phyloP scores from a whole-genome alignment of 352 stramenopile genomes.

The Peronospora tabacina region DNA sequence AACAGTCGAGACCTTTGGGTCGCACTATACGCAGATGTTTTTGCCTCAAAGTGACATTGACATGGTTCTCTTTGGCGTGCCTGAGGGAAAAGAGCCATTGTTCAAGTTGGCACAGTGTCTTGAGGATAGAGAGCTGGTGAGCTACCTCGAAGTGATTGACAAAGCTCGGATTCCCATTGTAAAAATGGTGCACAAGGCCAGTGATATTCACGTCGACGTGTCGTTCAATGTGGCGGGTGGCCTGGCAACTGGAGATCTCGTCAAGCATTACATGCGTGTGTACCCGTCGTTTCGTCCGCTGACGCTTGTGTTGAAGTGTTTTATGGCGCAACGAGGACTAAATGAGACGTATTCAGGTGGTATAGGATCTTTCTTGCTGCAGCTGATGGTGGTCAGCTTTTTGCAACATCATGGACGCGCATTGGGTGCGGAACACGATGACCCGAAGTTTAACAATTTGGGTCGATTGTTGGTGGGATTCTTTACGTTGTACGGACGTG shows the following conservation, averaged over 20 bases:
- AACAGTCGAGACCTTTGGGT: conserved; percentile 88
- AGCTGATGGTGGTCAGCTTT: conserved; percentile 94
- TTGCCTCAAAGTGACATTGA: conserved; percentile 91
- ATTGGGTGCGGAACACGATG: conserved; percentile 41
- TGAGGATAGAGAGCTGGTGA: conserved; percentile 63
- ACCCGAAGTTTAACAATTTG: conserved; percentile 84
- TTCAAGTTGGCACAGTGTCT: conserved; percentile 50
- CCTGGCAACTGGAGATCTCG: conserved; percentile 77
- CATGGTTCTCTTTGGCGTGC: conserved; percentile 84
- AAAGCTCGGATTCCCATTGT: conserved; percentile 93
- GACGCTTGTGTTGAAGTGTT: conserved; percentile 94
- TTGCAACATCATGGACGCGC: conserved; percentile 85
- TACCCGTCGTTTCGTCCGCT: conserved; percentile 90
- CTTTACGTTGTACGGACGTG: conserved; percentile 90
- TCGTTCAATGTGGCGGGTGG: conserved; percentile 87
- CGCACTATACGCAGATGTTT: conserved; percentile 89
- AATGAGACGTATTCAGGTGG: conserved; percentile 94
- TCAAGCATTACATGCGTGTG: conserved; percentile 88
- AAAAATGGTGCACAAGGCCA: conserved; percentile 90
- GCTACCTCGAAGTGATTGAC: conserved; percentile 92
- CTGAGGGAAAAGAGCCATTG: conserved; percentile 45
- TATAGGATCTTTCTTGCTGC: conserved; percentile 90
- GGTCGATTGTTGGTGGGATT: conserved; percentile 91
- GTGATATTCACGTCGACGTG: conserved; percentile 88
- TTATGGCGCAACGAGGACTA: conserved; percentile 86